phyloP scores from a whole-genome alignment of 768 basidiomycete genomes.

The Leccinum subgranulosum region DNA sequence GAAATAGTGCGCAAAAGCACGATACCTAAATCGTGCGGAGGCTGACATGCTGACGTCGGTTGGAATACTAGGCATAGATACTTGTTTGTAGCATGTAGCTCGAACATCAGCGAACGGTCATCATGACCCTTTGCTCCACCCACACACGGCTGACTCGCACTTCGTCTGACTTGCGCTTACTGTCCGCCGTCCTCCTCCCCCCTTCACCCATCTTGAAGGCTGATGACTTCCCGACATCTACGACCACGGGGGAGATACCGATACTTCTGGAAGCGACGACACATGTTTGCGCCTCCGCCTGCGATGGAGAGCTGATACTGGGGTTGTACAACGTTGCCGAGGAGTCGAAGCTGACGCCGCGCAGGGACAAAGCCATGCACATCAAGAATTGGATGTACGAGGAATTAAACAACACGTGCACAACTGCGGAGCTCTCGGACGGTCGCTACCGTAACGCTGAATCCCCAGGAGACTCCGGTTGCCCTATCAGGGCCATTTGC shows the following conservation, averaged over 20 bases:
- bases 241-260: conserved; percentile 51
- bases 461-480: neutral
- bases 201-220: conserved; percentile 47
- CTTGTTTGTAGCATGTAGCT: conserved; percentile 1
- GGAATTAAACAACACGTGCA: conserved; percentile 1
- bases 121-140: conserved; percentile 12
- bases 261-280: conserved; percentile 37
- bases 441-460: neutral
- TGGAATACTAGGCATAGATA: conserved; percentile 19
- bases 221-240: conserved; percentile 33
- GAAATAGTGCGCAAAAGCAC: conserved; percentile 8
- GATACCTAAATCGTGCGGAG: conserved; percentile 10
- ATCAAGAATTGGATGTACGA: conserved; percentile 3
- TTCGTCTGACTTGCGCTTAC: conserved; percentile 39
- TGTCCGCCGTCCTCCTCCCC: conserved; percentile 35
- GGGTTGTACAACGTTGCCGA: conserved; percentile 6
- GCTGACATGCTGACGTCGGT: conserved; percentile 17
- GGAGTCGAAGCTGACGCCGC: neutral
- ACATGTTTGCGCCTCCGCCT: conserved; percentile 7
- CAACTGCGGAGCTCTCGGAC: neutral
- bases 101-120: neutral
- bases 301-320: neutral
- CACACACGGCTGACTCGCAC: conserved; percentile 35
- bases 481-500: neutral
- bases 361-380: neutral